Base-by-base conservation (phyloP, 2,329 filamentous ascomycete genomes). In the Pestalotiopsis fici region DNA sequence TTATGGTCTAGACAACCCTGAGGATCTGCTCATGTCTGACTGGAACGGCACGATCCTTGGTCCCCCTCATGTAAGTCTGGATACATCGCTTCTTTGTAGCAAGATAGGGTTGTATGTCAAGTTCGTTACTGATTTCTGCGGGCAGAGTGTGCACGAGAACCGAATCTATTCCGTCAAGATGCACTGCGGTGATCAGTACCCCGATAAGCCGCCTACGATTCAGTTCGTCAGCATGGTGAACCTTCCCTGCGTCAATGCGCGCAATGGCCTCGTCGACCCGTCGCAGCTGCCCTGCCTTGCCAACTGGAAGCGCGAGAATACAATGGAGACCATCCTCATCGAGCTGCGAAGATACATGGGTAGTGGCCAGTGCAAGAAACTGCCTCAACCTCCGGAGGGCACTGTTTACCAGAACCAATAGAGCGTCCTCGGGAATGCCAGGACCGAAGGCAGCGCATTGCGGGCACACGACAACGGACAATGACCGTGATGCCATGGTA, bases 41-140 rank as follows among this genome's bases (percentile, higher is more conserved):
- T 99, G 96, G 96, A 97, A 97, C 77, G 96, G 95, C 76, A 99
- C 96, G 18, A 98, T 99, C 72, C 90, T 98, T 62, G 96, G 96
- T 1, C 96, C 96, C 73, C 95, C 96, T 79, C 95, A 98, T 81
- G 96, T 98, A 86, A 77, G 93, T 83, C n/a, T 39, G 47, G 50
- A 65, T 43, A 25, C 60, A 25, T 60, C 27, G 6, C 57, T 37
- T 12, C 11, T n/a, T 13, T 60, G 65, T 15, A 47, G 15, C 2
- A 13, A 37, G 9, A 60, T 13, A 35, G 11, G 27, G 13, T 23
- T 15, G 23, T 31, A 50, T 9, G 43, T 21, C 18, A 50, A 9
- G 43, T 11, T 2, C 18, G 18, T 11, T 27, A 25, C 55, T 57
- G 23, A 57, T 12, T 5, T 18, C 27, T 47, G 50, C 13, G 54